Percentiles rank a stretch among this genome's conserved stretches.
phyloP scores from a whole-genome alignment of 2,329 filamentous ascomycete species.

The Coniella lustricola region DNA sequence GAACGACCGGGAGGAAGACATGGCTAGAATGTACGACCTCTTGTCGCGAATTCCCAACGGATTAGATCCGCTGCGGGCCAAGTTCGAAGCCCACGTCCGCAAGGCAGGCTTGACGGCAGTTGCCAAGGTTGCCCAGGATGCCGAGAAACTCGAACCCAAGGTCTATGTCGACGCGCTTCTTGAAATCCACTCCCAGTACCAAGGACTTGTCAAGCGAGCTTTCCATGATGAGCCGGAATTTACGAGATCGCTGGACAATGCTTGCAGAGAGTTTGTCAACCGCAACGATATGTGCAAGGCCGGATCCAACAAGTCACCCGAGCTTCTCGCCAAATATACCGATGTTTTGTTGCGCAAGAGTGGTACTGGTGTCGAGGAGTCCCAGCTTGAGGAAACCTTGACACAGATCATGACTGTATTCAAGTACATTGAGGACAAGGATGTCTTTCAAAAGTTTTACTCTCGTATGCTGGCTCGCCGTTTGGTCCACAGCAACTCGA shows the following conservation, averaged over 20 bases:
- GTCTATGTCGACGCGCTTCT: constrained; percentile 92
- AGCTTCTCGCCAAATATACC: constrained; percentile 90
- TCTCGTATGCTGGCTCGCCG: constrained; percentile 93
- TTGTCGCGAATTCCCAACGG: constrained; percentile 85
- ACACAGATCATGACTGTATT: constrained; percentile 98
- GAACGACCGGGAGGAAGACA: constrained; percentile 89
- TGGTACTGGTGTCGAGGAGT: constrained; percentile 85
- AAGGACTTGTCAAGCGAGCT: constrained; percentile 80
- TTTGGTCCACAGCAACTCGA: constrained; percentile 88
- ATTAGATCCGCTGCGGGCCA: constrained; percentile 75
- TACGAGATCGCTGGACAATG: constrained; percentile 90
- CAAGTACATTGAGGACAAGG: constrained; percentile 99
- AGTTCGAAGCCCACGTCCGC: constrained; percentile 88
- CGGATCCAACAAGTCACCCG: constrained; percentile 87
- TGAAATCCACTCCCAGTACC: constrained; percentile 90
- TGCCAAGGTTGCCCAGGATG: constrained; percentile 81
- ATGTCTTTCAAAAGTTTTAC: constrained; percentile 99
- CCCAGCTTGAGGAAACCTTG: constrained; percentile 82
- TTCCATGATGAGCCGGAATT: constrained; percentile 97
- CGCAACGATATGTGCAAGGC: constrained; percentile 93
- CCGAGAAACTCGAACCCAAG: constrained; percentile 89
- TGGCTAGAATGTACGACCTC: constrained; percentile 92
- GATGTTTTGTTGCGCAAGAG: constrained; percentile 91
- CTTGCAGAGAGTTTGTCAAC: constrained; percentile 96
- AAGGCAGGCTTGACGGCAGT: constrained; percentile 84